Conservation (phyloP, 2,329 filamentous ascomycete genomes). For the Cadophora sp. region DNA sequence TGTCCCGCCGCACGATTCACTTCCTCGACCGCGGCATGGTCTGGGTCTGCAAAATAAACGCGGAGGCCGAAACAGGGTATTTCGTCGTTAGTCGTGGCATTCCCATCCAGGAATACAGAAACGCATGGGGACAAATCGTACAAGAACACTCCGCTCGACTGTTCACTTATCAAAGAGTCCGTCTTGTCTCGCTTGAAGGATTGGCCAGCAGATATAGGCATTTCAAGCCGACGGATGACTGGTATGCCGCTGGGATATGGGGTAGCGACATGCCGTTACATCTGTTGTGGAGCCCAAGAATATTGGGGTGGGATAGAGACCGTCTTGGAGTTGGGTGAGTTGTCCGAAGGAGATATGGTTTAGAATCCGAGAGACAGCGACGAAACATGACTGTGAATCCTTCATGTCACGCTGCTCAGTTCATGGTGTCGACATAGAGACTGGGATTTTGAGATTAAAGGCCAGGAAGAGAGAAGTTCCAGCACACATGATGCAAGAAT, state of each 20-base stretch:
- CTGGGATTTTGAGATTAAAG: background rate
- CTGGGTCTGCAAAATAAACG: slow-evolving; percentile 2
- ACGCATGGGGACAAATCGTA: slow-evolving; percentile 8
- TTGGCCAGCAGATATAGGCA: background rate
- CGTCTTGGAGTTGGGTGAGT: background rate
- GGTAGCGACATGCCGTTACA: background rate
- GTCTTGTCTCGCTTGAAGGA: slow-evolving; percentile 1
- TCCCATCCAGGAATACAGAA: background rate
- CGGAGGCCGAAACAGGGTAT: background rate
- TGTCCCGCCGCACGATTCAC: slow-evolving; percentile 3
- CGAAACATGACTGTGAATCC: background rate
- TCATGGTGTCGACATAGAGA: background rate
- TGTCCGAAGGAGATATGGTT: slow-evolving; percentile 9
- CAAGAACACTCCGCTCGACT: slow-evolving; percentile 4
- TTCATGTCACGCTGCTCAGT: background rate
- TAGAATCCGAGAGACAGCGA: background rate
- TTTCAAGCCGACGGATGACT: background rate
- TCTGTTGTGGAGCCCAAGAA: background rate
- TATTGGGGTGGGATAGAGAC: background rate
- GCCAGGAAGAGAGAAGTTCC: background rate
- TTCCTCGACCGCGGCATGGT: slow-evolving; percentile 9
- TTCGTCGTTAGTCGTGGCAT: background rate
- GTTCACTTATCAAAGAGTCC: background rate
- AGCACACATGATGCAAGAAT: background rate
- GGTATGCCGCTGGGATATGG: background rate